Evolutionary conservation across 1,139 yeast species (phyloP).

Genomic region (Sugiyamaella sp.): DNA sequence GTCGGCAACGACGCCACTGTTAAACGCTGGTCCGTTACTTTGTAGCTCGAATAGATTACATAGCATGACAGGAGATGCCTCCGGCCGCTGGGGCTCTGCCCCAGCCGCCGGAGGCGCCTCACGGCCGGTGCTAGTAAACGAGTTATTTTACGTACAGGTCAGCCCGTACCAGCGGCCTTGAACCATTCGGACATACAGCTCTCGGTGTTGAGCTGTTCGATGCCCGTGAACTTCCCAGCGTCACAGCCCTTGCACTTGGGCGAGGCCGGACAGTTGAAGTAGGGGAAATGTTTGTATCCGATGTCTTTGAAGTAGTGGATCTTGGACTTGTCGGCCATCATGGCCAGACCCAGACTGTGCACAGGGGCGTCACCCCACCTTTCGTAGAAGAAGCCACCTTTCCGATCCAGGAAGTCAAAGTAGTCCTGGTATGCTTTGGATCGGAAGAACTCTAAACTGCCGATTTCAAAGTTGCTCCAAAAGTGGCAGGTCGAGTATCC

Average conservation of each 20-base stretch:
- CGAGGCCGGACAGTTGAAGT: conserved; percentile 66
- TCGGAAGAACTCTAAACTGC: conserved; percentile 77
- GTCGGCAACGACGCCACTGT: conserved; percentile 84
- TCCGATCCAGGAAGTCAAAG: conserved; percentile 62
- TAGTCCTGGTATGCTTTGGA: conserved; percentile 65
- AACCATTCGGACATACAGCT: conserved; percentile 80
- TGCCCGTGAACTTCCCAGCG: conserved; percentile 52
- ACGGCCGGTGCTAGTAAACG: too few species aligned
- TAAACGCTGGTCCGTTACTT: conserved; percentile 62
- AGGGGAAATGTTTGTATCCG: conserved; percentile 77
- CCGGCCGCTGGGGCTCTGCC: not conserved
- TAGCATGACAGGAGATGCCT: not conserved
- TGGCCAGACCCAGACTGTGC: conserved; percentile 70
- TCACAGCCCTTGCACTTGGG: conserved; percentile 48
- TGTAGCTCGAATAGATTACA: conserved; percentile 19
- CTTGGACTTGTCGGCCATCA: conserved; percentile 69
- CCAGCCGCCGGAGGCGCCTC: conserved; percentile 2
- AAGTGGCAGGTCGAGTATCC: conserved; percentile 88
- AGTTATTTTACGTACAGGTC: conserved; percentile 1
- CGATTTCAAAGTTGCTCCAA: conserved; percentile 86
- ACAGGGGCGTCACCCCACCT: conserved; percentile 96
- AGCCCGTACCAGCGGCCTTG: conserved; percentile 41
- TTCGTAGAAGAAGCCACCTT: conserved; percentile 84
- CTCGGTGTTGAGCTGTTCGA: conserved; percentile 55
- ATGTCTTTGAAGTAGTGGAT: conserved; percentile 90